Percentiles rank a stretch among this genome's conserved stretches.
Evolutionary conservation across 495 filamentous ascomycete species (phyloP).

Genomic region (Cudoniella acicularis): DNA sequence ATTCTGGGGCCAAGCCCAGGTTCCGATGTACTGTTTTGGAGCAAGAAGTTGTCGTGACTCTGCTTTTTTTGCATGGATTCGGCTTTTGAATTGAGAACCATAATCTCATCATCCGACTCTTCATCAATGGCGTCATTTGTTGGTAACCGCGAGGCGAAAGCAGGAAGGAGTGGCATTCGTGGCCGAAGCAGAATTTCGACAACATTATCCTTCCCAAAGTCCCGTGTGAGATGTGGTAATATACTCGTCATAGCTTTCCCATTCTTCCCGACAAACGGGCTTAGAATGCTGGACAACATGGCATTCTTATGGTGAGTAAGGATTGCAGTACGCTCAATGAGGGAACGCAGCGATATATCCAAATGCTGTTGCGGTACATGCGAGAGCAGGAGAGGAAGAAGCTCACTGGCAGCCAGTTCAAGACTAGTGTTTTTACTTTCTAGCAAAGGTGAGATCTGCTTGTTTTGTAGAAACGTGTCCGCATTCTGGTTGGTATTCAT

Average conservation of each 20-base stretch:
- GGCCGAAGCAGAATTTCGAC: conserved; percentile 73
- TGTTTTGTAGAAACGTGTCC: conserved; percentile 47
- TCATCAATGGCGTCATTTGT: conserved; percentile 27
- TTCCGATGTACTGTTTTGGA: background rate
- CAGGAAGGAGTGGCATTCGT: conserved; percentile 50
- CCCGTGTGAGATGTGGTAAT: conserved; percentile 67
- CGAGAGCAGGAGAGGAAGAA: conserved; percentile 60
- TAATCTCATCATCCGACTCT: conserved; percentile 4
- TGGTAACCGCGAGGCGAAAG: conserved; percentile 10
- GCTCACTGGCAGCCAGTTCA: conserved; percentile 41
- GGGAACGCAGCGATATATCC: conserved; percentile 57
- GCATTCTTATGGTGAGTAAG: conserved; percentile 59
- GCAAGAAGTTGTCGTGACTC: background rate
- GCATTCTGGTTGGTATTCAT: conserved; percentile 38
- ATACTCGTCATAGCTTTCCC: conserved; percentile 63
- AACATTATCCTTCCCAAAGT: conserved; percentile 52
- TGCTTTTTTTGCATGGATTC: background rate
- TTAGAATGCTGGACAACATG: conserved; percentile 75
- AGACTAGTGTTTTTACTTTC: background rate
- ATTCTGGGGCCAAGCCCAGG: background rate
- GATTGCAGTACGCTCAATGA: conserved; percentile 76
- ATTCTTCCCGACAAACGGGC: conserved; percentile 59
- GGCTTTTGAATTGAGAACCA: conserved; percentile 7
- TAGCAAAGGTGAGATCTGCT: background rate
- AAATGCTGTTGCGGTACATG: conserved; percentile 59